Evolutionary conservation across 306 rosid species (phyloP), one percentile per base, ranked within the genome.

Genomic region (Cucurbita pepo): DNA sequence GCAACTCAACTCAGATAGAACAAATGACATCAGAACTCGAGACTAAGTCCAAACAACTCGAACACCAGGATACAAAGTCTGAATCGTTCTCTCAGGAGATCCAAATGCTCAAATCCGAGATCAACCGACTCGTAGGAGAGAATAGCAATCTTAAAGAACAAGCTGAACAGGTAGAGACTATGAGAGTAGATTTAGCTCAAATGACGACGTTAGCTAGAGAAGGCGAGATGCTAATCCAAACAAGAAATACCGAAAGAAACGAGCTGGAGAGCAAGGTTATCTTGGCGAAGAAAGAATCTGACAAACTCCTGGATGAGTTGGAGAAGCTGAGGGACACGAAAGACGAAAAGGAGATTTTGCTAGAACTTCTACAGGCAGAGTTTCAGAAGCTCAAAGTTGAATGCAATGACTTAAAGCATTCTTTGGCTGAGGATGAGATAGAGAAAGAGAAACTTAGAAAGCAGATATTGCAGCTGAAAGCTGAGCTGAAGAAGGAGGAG

Each of bases 361-460:
- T 82, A 51, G 78, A 69, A 69, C 55, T 25, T 57, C 78, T 90
- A 77, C 82, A 82, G 55, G 83, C 83, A 4, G 96, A 90, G 81
- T 71, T 83, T 73, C 88, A 88, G 52, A 80, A 78, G 41, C 77
- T 84, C 75, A 90, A 81, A 82, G 76, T 80, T 85, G 88, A 89
- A 70, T 88, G 77, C 74, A 72, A 69, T 70, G 86, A 83, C 81
- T 77, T 90, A 66, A 88, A 82, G 69, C 76, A 66, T 67, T 78
- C 89, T 52, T 71, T 85, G 62, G 73, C 60, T 1, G 86, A 88
- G 81, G 96, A 90, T 22, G 96, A 85, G 77, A 82, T 72, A 43
- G 98, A 87, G 89, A 93, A 86, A 76, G 95, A 79, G 78, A 85
- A 85, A 66, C 86, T 94, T 38, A 82, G 80, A 72, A 86, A 83